These are phyloP conservation scores for Debaryomyces castellii DNA, from an alignment of 805 yeast species.

Conservation along the genomic window DNA sequence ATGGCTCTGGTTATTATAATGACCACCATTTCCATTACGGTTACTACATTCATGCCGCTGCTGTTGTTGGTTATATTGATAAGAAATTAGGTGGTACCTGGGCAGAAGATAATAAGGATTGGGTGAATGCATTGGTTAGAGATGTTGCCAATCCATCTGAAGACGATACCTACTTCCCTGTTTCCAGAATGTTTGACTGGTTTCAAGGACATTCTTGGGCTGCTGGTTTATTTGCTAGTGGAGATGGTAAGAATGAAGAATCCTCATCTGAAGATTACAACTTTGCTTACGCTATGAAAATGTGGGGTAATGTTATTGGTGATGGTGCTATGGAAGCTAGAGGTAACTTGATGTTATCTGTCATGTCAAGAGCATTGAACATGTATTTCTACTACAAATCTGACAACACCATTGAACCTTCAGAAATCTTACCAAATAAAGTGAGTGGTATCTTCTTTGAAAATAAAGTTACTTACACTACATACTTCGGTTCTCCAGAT, in stretches of 20 bases:
- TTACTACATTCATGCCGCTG: constrained; percentile 80
- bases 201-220: constrained; percentile 80
- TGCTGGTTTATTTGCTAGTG: constrained; percentile 63
- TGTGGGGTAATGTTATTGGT: constrained; percentile 64
- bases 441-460: constrained; percentile 75
- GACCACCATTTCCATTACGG: constrained; percentile 91
- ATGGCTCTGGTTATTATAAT: constrained; percentile 74
- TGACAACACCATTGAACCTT: constrained; percentile 56
- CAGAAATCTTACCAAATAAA: constrained; percentile 53
- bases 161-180: constrained; percentile 64
- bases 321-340: constrained; percentile 56
- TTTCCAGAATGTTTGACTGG: constrained; percentile 73
- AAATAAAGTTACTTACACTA: constrained; percentile 69
- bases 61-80: constrained; percentile 71
- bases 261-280: constrained; percentile 74
- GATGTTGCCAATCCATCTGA: constrained; percentile 66
- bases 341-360: constrained; percentile 60
- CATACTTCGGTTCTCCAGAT: constrained; percentile 59
- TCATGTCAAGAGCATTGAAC: constrained; percentile 54
- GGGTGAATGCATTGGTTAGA: constrained; percentile 62
- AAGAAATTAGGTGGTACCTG: constrained; percentile 50
- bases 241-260: constrained; percentile 77
- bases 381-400: constrained; percentile 52
- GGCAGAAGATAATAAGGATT: constrained; percentile 47
- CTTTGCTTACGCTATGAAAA: constrained; percentile 64